These are phyloP conservation scores for Saccharomyces eubayanus DNA, from an alignment of 805 yeast species.

Conservation along the genomic window DNA sequence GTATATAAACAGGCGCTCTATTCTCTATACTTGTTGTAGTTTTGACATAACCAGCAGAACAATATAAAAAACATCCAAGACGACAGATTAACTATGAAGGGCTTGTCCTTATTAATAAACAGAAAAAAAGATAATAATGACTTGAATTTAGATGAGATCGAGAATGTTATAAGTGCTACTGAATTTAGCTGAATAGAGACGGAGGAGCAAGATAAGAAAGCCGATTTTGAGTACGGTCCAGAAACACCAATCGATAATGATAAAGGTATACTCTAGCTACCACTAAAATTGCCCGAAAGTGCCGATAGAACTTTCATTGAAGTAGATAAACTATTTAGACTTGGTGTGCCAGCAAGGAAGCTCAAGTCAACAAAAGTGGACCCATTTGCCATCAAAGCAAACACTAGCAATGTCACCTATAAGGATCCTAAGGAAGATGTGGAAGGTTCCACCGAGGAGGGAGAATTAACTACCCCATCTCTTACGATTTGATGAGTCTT, in stretches of 20 bases:
- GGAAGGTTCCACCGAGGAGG: not conserved
- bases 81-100: not conserved
- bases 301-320: constrained; percentile 51
- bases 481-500: no score
- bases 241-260: constrained; percentile 3
- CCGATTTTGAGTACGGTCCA: constrained; percentile 7
- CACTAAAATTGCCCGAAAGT: constrained; percentile 63
- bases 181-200: not conserved
- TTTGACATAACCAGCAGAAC: not conserved
- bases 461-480: no score
- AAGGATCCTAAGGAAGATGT: no score
- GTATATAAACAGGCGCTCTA: not conserved
- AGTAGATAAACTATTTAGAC: constrained; percentile 45
- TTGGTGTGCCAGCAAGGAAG: constrained; percentile 38
- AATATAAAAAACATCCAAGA: not conserved
- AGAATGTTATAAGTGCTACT: not conserved
- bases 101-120: not conserved
- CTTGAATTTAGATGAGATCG: not conserved
- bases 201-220: not conserved
- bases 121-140: not conserved
- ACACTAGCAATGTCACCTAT: not conserved
- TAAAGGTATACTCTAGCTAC: no score
- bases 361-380: constrained; percentile 35
- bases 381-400: constrained; percentile 28
- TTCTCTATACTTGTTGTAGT: not conserved